A percentile compares a stretch with the other conserved stretches of the same genome.
Evolutionary conservation across 2,329 filamentous ascomycete genomes (phyloP).

Genomic region (Ascochyta fabae): DNA sequence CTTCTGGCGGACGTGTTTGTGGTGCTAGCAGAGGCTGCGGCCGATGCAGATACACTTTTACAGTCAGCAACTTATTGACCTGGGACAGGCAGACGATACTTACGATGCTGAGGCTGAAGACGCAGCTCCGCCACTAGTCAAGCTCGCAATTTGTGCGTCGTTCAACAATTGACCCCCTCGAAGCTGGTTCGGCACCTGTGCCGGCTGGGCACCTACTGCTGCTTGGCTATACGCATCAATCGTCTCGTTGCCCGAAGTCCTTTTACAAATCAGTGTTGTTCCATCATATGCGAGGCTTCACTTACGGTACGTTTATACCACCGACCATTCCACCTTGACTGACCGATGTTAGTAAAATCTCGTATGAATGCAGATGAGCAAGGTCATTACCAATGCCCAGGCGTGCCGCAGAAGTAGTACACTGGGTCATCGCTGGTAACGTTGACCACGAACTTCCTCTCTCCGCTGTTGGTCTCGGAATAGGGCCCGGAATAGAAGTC

Average conservation of each 20-base stretch:
- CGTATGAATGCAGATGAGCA: no score
- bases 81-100: background rate
- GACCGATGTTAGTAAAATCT: background rate
- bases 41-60: background rate
- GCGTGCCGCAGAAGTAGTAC: constrained; percentile 33
- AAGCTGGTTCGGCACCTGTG: constrained; percentile 3
- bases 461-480: constrained; percentile 24
- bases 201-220: constrained; percentile 2
- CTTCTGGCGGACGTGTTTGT: background rate
- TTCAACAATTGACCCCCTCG: constrained; percentile 24
- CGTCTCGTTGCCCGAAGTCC: constrained; percentile 5
- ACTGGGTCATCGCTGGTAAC: constrained; percentile 29
- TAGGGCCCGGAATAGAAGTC: constrained; percentile 33
- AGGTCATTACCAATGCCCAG: constrained; percentile 22
- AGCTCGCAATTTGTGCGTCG: constrained; percentile 22
- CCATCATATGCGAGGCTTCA: background rate
- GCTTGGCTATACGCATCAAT: constrained; percentile 9
- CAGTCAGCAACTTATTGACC: background rate
- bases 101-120: constrained; percentile 10
- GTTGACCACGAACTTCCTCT: constrained; percentile 34
- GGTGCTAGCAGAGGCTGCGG: constrained; percentile 5
- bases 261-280: background rate
- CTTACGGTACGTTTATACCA: constrained; percentile 14
- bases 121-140: constrained; percentile 12
- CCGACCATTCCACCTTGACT: constrained; percentile 15